Percentiles rank a stretch among this genome's conserved stretches.
These are phyloP conservation scores for Apiospora hydei DNA, from an alignment of 2,329 filamentous ascomycete species.

Conservation along the genomic window DNA sequence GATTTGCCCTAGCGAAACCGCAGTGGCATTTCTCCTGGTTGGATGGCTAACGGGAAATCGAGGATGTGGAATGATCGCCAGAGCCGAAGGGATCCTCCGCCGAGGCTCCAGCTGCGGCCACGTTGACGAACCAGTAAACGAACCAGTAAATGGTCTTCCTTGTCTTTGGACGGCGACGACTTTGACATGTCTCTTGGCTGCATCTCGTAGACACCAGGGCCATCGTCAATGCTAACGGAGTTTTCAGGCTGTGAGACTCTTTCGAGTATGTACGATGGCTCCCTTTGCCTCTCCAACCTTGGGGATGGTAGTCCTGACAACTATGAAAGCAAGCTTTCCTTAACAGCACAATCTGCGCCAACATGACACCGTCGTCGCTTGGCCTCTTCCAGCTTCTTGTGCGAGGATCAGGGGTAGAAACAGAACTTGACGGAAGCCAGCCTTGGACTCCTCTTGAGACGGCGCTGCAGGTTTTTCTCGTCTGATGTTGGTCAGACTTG, in stretches of 20 bases:
- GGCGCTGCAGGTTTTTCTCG: no score
- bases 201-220: slow-evolving; percentile 57
- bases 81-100: slow-evolving; percentile 32
- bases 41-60: slow-evolving; percentile 30
- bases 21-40: no score
- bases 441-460: no score
- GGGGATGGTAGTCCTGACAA: slow-evolving; percentile 69
- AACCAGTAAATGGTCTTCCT: slow-evolving; percentile 37
- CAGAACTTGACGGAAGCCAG: no score
- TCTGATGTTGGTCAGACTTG: no score
- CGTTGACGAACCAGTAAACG: no score
- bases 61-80: slow-evolving; percentile 29
- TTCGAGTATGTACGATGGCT: slow-evolving; percentile 77
- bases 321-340: no score
- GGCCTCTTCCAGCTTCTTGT: no score
- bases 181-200: slow-evolving; percentile 32
- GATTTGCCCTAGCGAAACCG: no score
- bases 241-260: slow-evolving; percentile 69
- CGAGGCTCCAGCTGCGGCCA: slow-evolving; percentile 55
- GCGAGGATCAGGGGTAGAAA: no score
- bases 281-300: slow-evolving; percentile 86
- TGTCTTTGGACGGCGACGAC: slow-evolving; percentile 27
- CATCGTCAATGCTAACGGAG: slow-evolving; percentile 29
- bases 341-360: no score
- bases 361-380: no score